Percentiles rank a stretch among this genome's conserved stretches.
These are phyloP conservation scores for Litchi chinensis DNA, from an alignment of 345 rosid species.

Conservation along the genomic window DNA sequence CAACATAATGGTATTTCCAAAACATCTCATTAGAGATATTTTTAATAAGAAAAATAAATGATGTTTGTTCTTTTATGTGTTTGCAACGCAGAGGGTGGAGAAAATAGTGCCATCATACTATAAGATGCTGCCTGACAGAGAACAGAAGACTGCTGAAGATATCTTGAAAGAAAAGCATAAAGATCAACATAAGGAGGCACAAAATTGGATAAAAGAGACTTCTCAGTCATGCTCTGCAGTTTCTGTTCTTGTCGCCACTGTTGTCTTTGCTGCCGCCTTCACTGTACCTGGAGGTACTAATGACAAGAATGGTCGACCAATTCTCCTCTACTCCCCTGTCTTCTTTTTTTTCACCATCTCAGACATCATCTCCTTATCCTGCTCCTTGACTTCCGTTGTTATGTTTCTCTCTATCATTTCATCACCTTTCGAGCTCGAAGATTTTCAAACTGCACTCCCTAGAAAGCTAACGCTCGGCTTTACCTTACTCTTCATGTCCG, in stretches of 20 bases:
- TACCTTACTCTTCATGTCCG: conserved; percentile 27
- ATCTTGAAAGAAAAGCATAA: not conserved
- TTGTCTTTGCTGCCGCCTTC: not conserved
- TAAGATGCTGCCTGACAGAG: not conserved
- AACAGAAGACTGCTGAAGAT: not conserved
- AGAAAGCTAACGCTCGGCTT: conserved; percentile 24
- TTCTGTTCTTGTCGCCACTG: conserved; percentile 3
- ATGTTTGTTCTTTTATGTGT: no score
- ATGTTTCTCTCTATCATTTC: conserved; percentile 32
- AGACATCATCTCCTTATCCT: conserved; percentile 22
- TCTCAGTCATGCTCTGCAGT: conserved; percentile 33
- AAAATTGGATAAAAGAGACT: not conserved
- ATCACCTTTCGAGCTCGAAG: conserved; percentile 15
- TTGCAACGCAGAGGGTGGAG: not conserved
- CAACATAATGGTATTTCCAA: no score
- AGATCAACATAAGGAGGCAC: not conserved
- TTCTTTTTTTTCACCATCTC: conserved; percentile 26
- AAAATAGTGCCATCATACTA: not conserved
- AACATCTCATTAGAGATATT: no score
- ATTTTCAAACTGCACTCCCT: conserved; percentile 25
- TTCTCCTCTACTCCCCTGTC: conserved; percentile 13
- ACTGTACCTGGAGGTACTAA: not conserved
- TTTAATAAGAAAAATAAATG: no score
- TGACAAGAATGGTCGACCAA: conserved; percentile 17
- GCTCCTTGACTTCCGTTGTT: conserved; percentile 34